These are phyloP conservation scores for Fraxinus ornus DNA, from an alignment of 305 asterid species.

Conservation along the genomic window DNA sequence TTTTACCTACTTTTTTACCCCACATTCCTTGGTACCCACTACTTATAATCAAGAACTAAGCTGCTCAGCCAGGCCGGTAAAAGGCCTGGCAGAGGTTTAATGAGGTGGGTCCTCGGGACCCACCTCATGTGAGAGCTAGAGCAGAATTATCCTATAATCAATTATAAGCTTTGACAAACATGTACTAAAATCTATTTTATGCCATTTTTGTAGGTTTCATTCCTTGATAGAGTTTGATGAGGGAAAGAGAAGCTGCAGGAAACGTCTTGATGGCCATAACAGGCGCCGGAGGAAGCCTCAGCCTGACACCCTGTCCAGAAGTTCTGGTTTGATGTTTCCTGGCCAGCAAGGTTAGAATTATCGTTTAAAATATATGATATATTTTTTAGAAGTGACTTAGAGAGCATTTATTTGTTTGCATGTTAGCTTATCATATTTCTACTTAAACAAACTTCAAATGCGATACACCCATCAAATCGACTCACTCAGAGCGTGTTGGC, in stretches of 20 bases:
- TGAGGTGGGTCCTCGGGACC: too few species aligned
- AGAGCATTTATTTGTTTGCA: neutral
- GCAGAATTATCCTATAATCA: too few species aligned
- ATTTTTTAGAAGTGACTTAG: too few species aligned
- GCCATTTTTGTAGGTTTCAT: constrained; percentile 37
- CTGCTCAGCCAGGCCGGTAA: too few species aligned
- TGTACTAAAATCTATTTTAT: neutral
- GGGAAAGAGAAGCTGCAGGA: constrained; percentile 55
- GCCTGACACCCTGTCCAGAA: constrained; percentile 36
- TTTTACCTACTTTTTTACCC: neutral
- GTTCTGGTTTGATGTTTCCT: constrained; percentile 34
- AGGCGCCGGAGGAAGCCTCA: constrained; percentile 52
- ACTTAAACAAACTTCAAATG: neutral
- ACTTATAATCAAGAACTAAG: neutral
- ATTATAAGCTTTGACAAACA: neutral
- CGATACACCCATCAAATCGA: neutral
- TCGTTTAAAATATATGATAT: neutral
- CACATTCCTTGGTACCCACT: neutral
- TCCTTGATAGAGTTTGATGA: constrained; percentile 49
- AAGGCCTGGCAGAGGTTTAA: too few species aligned
- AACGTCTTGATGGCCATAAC: constrained; percentile 56
- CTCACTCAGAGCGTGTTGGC: neutral
- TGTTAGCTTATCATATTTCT: neutral
- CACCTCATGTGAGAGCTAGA: too few species aligned
- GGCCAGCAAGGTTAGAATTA: constrained; percentile 37